Base-by-base conservation (phyloP, 2,329 filamentous ascomycete genomes). In the Fusarium phyllophilum region DNA sequence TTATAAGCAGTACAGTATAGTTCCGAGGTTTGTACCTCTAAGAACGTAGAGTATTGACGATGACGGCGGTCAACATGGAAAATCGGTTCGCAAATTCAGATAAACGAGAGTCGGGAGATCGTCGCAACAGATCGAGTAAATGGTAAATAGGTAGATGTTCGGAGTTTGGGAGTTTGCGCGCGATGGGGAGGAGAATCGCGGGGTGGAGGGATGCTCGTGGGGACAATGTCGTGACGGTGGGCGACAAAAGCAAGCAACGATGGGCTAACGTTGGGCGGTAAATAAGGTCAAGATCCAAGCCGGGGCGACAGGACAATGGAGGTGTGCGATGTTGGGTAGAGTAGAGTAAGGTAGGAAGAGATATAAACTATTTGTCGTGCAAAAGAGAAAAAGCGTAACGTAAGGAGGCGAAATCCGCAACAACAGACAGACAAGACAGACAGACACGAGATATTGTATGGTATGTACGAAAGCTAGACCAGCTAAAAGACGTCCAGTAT, bases 1-100 rank as follows among this genome's bases (percentile, higher is more conserved):
- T 92, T 78, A 75, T 76, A 66, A 66, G 62, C 61, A 62, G 68
- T 33, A 45, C 58, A 67, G 58, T 56, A 51, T 52, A 38, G 64
- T 70, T 62, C 65, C 65, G 75, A 78, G 77, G 77, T 78, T 68
- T 70, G 55, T 54, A 60, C 75, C 75, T 77, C 75, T 62, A 67
- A 59, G 66, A 75, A 73, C 65, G 68, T 77, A 64, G 70, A 67
- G 62, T 56, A 51, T 57, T 61, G 62, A 59, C 45, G 48, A 54
- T 46, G 69, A 46, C 63, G 51, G 65, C 68, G 70, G 72, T 74
- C 71, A 78, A 80, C 79, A 82, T 81, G 70, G 78, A 54, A 80
- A 80, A 77, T 77, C 77, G 75, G 75, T 69, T 66, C 64, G 72
- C 74, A 72, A 42, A 68, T 55, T 63, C 45, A 44, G 55, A 60